Evolutionary conservation across 805 yeast species (phyloP), one percentile per base, ranked within the genome.

Genomic region (Hanseniaspora taiwanica): DNA sequence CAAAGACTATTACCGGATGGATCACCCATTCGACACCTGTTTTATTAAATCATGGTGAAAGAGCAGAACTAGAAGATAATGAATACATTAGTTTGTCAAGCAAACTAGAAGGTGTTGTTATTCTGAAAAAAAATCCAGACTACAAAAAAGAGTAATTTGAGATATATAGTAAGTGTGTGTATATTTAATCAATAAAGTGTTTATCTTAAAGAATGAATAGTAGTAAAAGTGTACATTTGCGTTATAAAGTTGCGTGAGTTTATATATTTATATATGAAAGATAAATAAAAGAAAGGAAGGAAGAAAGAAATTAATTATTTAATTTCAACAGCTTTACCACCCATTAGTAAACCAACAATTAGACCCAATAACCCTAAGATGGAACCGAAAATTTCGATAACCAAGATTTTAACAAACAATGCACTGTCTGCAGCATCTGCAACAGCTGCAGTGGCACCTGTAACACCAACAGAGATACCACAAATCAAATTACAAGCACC

Each of bases 1-100:
- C 98, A 37, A 91, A 91, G 69, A 87, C 96, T 10, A 91, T 91
- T 37, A 91, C 99, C 3, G 99, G 99, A 27, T 91, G 98, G 98
- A 97, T 91, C 17, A 91, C 99, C 1, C 98, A 91, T 55, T 82
- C 91, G 4, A 91, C 99, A 0, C 99, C 99, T 1, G 99, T 91
- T 17, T 67, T 91, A 51, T 69, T 91, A 42, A 87, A 91, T 32
- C 78, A 78, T 51, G 97, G 97, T 35, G 99, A 91, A 61, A 72
- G 96, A 46, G 99, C 98, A 0, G 99, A 91, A 61, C 68, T 91
- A 49, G 99, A 93, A 58, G 66, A 61, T 42, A 86, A 82, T 51
- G 96, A 91, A 63, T 91, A 87, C 64, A 69, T 83, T 46, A 76
- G 94, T 45, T 70, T 85, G 50, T 73, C 91, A 9, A 72, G 77